Evolutionary conservation across 805 yeast species (phyloP).

Genomic region (Kluyveromyces aestuarii): DNA sequence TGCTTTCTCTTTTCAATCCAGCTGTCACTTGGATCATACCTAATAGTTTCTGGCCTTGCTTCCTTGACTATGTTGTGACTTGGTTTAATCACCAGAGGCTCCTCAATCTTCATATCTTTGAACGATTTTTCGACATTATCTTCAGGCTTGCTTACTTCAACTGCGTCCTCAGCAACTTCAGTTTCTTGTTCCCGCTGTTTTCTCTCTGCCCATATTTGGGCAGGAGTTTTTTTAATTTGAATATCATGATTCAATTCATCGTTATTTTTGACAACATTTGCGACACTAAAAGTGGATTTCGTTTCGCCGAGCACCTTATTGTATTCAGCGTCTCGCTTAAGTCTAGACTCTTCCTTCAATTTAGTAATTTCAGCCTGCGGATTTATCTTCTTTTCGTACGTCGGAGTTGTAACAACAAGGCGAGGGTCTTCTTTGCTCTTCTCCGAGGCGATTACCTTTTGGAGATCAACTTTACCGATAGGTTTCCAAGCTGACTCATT

Average conservation of each 20-base stretch:
- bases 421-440: conserved; percentile 36
- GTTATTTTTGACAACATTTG: conserved; percentile 2
- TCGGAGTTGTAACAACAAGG: conserved; percentile 19
- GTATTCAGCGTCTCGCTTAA: conserved; percentile 29
- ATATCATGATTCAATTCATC: conserved; percentile 26
- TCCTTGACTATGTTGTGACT: neutral
- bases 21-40: neutral
- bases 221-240: conserved; percentile 71
- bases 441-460: conserved; percentile 36
- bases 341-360: conserved; percentile 28
- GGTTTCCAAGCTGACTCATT: conserved; percentile 48
- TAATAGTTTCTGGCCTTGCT: neutral
- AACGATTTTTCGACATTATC: neutral
- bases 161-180: neutral
- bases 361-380: conserved; percentile 28
- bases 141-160: neutral
- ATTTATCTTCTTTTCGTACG: conserved; percentile 13
- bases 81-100: conserved; percentile 1
- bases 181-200: conserved; percentile 41
- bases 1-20: neutral
- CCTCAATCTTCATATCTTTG: neutral
- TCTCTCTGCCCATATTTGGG: conserved; percentile 92
- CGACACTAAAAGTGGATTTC: conserved; percentile 21
- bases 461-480: conserved; percentile 48
- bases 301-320: conserved; percentile 27